Evolutionary conservation across 2,329 filamentous ascomycete genomes (phyloP), one percentile per base, ranked within the genome.

Genomic region (Dactylellina sp.): DNA sequence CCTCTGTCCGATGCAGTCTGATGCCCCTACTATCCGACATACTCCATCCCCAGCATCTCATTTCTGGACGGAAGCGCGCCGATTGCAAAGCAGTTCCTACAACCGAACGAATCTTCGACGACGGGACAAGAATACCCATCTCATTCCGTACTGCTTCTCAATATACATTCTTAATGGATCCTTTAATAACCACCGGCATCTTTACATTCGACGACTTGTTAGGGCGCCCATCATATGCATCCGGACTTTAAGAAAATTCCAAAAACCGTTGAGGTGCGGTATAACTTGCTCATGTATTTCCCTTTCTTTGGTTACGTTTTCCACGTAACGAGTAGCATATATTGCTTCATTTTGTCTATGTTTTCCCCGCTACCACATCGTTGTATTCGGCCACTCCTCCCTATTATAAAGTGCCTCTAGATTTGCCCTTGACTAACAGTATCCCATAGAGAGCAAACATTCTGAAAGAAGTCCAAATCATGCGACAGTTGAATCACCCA

Each of bases 401-500:
- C 7, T 12, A 39, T 12, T 16, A 59, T 50, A 12, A 2, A 18
- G 28, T 9, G 28, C 44, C 20, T 25, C 20, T 24, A 49, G 44
- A 16, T 56, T 42, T 22, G 32, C 28, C 55, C 44, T 24, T 42
- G 46, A 59, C 75, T 76, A 70, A 75, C 66, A 64, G n/a, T 74
- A 64, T 75, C 24, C 74, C 76, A 76, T 81, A 99, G 95, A 88
- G 95, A 83, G 92, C 94, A 76, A 99, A 98, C 80, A 98, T 99
- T 77, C 84, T 99, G 75, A 99, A 99, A 83, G 95, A 99, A 82
- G 95, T 99, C 12, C 92, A 97, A 79, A 99, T 99, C 78, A 99
- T 99, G 94, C 92, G 93, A 76, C 91, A 96, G 79, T 86, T 99
- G 52, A 93, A 98, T 77, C 95, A 99, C 78, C 93, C 94, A 75